Evolutionary conservation across 768 basidiomycete genomes (phyloP).

Genomic region (Lactarius hengduanensis): DNA sequence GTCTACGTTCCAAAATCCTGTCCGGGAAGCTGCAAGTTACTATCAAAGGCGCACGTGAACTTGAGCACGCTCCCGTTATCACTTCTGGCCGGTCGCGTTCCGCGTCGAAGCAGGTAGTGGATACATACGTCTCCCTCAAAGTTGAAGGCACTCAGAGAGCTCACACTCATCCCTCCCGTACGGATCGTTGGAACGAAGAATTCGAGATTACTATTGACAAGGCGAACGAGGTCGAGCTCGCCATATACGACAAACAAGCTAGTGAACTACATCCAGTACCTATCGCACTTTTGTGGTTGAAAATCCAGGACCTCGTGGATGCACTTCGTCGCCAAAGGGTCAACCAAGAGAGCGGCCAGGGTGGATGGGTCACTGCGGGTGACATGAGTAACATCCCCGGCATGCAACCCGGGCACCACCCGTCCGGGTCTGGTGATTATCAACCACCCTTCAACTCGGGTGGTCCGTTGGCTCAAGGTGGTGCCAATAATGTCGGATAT

Average conservation of each 20-base stretch:
- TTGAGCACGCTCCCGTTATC: constrained; percentile 87
- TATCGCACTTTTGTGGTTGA: constrained; percentile 93
- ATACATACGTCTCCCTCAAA: constrained; percentile 92
- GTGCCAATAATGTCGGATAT: constrained; percentile 12
- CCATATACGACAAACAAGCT: constrained; percentile 89
- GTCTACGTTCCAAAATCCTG: constrained; percentile 87
- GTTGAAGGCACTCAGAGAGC: constrained; percentile 95
- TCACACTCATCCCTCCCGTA: constrained; percentile 87
- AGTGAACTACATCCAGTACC: constrained; percentile 80
- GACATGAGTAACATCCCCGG: constrained; percentile 57
- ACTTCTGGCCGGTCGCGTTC: constrained; percentile 62
- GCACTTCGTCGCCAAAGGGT: constrained; percentile 91
- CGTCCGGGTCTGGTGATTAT: constrained; percentile 28
- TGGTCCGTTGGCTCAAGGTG: constrained; percentile 6
- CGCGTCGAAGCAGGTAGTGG: constrained; percentile 71
- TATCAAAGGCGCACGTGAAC: constrained; percentile 85
- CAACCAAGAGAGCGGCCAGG: constrained; percentile 78
- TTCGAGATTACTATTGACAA: constrained; percentile 97
- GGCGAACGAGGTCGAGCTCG: constrained; percentile 97
- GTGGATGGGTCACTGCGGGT: constrained; percentile 94
- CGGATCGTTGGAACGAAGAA: constrained; percentile 97
- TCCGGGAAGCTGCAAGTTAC: constrained; percentile 91
- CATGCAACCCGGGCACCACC: constrained; percentile 21
- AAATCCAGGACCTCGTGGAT: constrained; percentile 91
- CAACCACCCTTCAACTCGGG: constrained; percentile 15